These are phyloP conservation scores for Macaranga tanarius DNA, from an alignment of 441 rosid genomes.

Conservation along the genomic window DNA sequence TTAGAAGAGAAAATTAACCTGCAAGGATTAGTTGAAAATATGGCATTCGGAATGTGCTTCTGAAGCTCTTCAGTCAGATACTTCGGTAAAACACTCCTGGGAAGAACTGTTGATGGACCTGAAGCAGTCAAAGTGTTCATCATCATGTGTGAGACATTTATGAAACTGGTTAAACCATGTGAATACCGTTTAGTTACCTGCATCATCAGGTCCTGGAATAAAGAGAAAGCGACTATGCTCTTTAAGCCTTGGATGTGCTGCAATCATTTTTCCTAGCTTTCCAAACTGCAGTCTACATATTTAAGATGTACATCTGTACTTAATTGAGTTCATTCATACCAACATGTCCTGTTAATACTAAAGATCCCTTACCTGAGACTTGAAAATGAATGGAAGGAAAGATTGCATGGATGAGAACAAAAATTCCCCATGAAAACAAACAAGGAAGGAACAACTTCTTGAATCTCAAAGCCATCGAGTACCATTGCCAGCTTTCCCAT, in stretches of 20 bases:
- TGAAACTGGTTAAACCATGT: neutral
- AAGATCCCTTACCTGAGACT: constrained; percentile 62
- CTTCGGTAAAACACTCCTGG: constrained; percentile 74
- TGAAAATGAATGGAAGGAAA: constrained; percentile 72
- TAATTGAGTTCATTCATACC: constrained; percentile 18
- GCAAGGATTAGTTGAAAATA: constrained; percentile 94
- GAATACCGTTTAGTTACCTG: constrained; percentile 46
- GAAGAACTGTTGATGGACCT: constrained; percentile 91
- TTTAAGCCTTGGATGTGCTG: constrained; percentile 62
- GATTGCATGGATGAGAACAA: constrained; percentile 78
- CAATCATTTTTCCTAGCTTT: constrained; percentile 76
- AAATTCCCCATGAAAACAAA: constrained; percentile 96
- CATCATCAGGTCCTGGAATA: constrained; percentile 90
- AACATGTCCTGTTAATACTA: neutral
- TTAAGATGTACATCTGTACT: constrained; percentile 11
- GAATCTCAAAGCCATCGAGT: constrained; percentile 71
- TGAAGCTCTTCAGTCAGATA: constrained; percentile 74
- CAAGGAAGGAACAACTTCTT: constrained; percentile 81
- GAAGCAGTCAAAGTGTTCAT: constrained; percentile 28
- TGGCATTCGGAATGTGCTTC: constrained; percentile 64
- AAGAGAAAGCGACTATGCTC: constrained; percentile 74
- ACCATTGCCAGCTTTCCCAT: constrained; percentile 74
- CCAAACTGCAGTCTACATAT: constrained; percentile 60
- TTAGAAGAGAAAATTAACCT: constrained; percentile 45
- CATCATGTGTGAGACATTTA: constrained; percentile 7